A percentile compares a stretch with the other conserved stretches of the same genome.
Conservation (phyloP, 2,329 filamentous ascomycete species). For the Fusarium odoratissimum region DNA sequence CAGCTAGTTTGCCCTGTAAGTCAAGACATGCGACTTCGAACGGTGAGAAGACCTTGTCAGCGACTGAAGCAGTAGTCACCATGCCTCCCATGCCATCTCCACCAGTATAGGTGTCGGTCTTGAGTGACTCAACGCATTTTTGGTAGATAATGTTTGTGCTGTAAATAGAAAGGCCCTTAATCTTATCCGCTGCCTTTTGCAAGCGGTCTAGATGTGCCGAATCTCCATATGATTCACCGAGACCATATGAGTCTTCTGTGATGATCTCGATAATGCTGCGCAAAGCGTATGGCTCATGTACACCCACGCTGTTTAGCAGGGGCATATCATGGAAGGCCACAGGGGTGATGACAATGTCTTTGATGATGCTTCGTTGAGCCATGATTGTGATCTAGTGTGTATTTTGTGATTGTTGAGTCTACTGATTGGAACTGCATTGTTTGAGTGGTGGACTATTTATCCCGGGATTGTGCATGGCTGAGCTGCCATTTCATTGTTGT, state of each 20-base stretch:
- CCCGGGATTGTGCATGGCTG: background rate
- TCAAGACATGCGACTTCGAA: constrained; percentile 58
- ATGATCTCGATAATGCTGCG: constrained; percentile 56
- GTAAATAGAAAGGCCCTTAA: constrained; percentile 48
- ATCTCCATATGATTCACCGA: constrained; percentile 57
- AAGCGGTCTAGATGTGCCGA: constrained; percentile 52
- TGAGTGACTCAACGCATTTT: constrained; percentile 80
- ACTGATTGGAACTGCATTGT: background rate
- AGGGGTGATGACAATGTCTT: constrained; percentile 55
- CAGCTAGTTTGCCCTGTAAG: constrained; percentile 55
- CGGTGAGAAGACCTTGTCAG: constrained; percentile 56
- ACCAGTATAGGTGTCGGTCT: constrained; percentile 59
- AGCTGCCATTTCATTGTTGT: background rate
- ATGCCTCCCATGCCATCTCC: constrained; percentile 70
- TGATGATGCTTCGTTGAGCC: constrained; percentile 47
- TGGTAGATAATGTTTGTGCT: constrained; percentile 89
- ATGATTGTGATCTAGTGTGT: constrained; percentile 32
- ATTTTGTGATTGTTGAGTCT: background rate
- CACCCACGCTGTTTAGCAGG: constrained; percentile 56
- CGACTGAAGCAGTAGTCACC: constrained; percentile 55
- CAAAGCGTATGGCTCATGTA: constrained; percentile 57
- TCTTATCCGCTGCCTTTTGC: constrained; percentile 45
- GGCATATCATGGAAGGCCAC: constrained; percentile 60
- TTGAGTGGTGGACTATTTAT: constrained; percentile 37
- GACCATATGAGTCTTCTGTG: constrained; percentile 50